phyloP scores from a whole-genome alignment of 768 basidiomycete species.

The Trametes cubensis region DNA sequence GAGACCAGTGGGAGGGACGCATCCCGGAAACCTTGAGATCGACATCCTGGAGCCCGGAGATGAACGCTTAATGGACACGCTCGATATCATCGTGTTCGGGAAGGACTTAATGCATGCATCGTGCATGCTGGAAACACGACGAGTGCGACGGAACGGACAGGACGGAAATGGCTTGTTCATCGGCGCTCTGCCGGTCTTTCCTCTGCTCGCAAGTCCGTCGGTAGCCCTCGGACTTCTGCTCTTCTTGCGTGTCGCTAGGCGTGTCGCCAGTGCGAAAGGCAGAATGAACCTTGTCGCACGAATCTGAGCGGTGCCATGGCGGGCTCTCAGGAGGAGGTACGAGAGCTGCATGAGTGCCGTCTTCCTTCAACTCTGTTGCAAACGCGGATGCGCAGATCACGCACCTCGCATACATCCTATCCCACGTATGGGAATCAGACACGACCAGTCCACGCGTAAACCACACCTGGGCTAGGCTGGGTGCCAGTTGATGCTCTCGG shows the following conservation, averaged over 20 bases:
- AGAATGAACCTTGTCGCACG: too few species aligned
- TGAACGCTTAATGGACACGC: constrained; percentile 8
- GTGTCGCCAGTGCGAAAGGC: too few species aligned
- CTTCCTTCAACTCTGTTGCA: neutral
- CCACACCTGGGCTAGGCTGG: neutral
- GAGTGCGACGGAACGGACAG: neutral
- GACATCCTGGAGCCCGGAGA: constrained; percentile 1
- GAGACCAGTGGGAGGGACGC: too few species aligned
- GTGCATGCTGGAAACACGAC: neutral
- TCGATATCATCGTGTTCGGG: neutral
- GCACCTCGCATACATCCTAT: neutral
- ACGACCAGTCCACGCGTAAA: neutral
- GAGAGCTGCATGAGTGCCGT: neutral
- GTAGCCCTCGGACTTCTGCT: too few species aligned
- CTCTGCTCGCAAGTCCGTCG: neutral
- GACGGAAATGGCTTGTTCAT: too few species aligned
- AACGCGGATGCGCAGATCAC: neutral
- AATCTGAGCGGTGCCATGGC: too few species aligned
- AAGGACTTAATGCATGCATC: neutral
- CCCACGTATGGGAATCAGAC: neutral
- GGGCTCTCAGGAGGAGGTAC: too few species aligned
- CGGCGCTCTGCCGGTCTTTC: too few species aligned
- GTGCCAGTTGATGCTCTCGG: too few species aligned
- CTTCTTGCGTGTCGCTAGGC: too few species aligned
- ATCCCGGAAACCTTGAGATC: constrained; percentile 3